Percentiles rank a stretch among this genome's conserved stretches.
These are phyloP conservation scores for Sophora flavescens DNA, from an alignment of 306 rosid genomes.

Conservation along the genomic window DNA sequence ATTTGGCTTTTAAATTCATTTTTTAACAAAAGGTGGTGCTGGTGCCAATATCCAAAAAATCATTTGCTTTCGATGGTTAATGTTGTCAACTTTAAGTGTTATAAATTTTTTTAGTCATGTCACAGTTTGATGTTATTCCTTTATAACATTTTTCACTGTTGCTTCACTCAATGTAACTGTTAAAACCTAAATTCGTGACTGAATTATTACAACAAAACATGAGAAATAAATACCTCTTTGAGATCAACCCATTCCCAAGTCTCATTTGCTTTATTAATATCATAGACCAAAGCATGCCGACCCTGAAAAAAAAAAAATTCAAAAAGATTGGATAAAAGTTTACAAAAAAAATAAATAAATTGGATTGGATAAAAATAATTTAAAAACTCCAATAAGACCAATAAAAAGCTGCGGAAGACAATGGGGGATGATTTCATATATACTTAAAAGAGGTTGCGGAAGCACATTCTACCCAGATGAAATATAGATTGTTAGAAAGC, in stretches of 20 bases:
- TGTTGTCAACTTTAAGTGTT: constrained; percentile 13
- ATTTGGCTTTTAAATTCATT: not conserved
- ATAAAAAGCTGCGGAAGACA: not conserved
- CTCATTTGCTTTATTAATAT: constrained; percentile 74
- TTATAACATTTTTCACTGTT: not conserved
- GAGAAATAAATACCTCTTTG: constrained; percentile 75
- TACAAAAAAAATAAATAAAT: not conserved
- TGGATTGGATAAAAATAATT: not conserved
- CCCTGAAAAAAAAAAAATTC: constrained; percentile 60
- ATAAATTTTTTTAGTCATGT: not conserved
- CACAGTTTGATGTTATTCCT: constrained; percentile 29
- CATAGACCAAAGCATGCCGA: constrained; percentile 90
- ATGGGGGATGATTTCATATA: not conserved
- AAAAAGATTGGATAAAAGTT: constrained; percentile 21
- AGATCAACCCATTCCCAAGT: constrained; percentile 99
- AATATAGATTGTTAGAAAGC: no score
- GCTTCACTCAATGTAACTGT: not conserved
- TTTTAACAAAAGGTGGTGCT: not conserved
- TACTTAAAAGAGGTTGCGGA: not conserved
- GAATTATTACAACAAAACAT: constrained; percentile 23
- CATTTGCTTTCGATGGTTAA: not conserved
- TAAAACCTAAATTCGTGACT: constrained; percentile 6
- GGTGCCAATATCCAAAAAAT: not conserved
- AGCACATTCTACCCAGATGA: not conserved
- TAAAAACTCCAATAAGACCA: not conserved